Evolutionary conservation across 2,329 filamentous ascomycete genomes (phyloP).

Genomic region (Fusarium sp.): DNA sequence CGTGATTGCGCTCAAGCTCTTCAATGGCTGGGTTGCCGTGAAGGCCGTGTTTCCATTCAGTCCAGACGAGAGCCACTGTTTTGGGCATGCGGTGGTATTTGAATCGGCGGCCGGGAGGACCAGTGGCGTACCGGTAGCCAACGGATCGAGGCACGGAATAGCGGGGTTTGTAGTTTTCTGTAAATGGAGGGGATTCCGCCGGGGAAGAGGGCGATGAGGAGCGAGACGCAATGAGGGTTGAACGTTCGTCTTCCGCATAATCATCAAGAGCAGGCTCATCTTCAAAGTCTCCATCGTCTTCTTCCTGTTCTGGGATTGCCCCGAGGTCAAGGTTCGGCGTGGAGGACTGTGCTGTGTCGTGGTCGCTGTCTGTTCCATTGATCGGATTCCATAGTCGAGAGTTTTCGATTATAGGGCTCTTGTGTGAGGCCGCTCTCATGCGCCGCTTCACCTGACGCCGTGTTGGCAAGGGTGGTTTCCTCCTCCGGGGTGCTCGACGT

Average conservation of each 20-base stretch:
- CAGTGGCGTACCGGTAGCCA: constrained; percentile 28
- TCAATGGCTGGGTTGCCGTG: constrained; percentile 38
- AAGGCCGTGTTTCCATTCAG: constrained; percentile 39
- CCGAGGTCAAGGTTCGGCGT: not conserved
- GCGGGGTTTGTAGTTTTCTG: constrained; percentile 15
- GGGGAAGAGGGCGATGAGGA: not conserved
- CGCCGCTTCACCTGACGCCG: not conserved
- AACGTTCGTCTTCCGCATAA: not conserved
- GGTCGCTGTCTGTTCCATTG: not conserved
- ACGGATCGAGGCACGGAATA: constrained; percentile 35
- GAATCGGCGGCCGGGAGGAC: constrained; percentile 29
- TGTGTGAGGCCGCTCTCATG: not conserved
- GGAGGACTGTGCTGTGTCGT: not conserved
- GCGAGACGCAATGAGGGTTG: not conserved
- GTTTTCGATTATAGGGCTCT: no score
- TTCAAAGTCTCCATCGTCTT: not conserved
- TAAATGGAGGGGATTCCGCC: not conserved
- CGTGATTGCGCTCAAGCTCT: constrained; percentile 33
- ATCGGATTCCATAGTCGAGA: no score
- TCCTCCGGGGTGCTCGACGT: constrained; percentile 12
- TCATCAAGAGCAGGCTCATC: constrained; percentile 5
- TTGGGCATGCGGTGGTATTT: constrained; percentile 41
- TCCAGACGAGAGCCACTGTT: constrained; percentile 37
- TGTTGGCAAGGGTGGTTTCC: not conserved
- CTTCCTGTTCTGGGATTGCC: not conserved